Evolutionary conservation across 768 basidiomycete genomes (phyloP).

Genomic region (Naganishia vaughanmartiniae): DNA sequence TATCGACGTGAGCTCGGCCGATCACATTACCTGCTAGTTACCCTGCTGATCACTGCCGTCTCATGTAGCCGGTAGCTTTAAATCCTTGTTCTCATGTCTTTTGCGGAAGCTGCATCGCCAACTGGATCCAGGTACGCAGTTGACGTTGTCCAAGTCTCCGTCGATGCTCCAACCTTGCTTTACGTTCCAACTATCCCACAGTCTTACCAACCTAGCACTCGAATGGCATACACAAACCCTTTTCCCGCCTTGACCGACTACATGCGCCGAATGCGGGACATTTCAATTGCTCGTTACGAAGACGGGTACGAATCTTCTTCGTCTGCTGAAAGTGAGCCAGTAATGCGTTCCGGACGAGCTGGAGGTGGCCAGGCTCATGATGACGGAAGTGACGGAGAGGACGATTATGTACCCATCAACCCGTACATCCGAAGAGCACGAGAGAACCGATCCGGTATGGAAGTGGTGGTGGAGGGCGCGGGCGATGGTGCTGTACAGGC

Average conservation of each 20-base stretch:
- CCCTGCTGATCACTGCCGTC: neutral
- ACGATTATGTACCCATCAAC: conserved; percentile 12
- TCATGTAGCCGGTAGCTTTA: conserved; percentile 12
- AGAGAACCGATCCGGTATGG: neutral
- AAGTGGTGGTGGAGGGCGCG: too few relatives aligned
- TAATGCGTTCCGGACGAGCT: neutral
- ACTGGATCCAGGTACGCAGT: conserved; percentile 18
- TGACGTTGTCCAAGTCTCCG: neutral
- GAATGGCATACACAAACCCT: conserved; percentile 25
- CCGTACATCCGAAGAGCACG: conserved; percentile 2
- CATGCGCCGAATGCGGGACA: conserved; percentile 2
- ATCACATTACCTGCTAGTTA: neutral
- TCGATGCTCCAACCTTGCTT: neutral
- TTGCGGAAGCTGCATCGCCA: conserved; percentile 28
- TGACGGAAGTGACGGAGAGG: conserved; percentile 11
- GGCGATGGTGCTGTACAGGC: too few relatives aligned
- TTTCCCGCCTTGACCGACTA: conserved; percentile 13
- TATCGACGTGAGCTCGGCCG: conserved; percentile 19
- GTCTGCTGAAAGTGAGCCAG: neutral
- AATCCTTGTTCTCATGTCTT: conserved; percentile 29
- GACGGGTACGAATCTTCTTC: conserved; percentile 22
- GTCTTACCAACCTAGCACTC: conserved; percentile 26
- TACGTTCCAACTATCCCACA: neutral
- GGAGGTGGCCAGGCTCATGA: neutral
- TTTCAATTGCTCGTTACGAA: conserved; percentile 3